phyloP scores from a whole-genome alignment of 1,284 basidiomycete genomes.

The Boletellus deceptivus region DNA sequence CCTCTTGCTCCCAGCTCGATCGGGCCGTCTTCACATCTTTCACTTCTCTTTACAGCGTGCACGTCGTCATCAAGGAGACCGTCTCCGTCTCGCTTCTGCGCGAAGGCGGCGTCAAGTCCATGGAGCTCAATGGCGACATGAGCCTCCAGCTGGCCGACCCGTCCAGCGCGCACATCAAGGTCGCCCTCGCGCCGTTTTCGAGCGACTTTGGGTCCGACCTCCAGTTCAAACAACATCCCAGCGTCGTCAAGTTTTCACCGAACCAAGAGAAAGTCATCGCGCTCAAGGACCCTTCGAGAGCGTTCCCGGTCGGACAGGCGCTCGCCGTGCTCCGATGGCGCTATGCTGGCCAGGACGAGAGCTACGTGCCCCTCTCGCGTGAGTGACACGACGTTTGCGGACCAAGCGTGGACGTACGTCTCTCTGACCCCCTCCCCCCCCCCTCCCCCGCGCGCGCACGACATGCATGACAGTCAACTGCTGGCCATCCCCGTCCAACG shows the following conservation, averaged over 20 bases:
- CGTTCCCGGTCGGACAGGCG: conserved; percentile 87
- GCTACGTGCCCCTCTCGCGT: conserved; percentile 68
- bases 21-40: background rate
- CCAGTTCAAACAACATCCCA: conserved; percentile 97
- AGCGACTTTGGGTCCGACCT: conserved; percentile 67
- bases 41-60: conserved; percentile 64
- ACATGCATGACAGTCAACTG: conserved; percentile 78
- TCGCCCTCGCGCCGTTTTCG: conserved; percentile 64
- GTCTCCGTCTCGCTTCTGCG: conserved; percentile 80
- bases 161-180: conserved; percentile 70
- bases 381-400: too few relatives aligned
- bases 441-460: too few relatives aligned
- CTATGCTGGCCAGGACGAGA: conserved; percentile 89
- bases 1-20: background rate
- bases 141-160: conserved; percentile 87
- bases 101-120: conserved; percentile 86
- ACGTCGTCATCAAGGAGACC: conserved; percentile 83
- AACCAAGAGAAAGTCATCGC: conserved; percentile 68
- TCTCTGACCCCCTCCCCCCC: too few relatives aligned
- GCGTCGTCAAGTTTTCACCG: conserved; percentile 85
- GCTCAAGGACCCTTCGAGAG: conserved; percentile 79
- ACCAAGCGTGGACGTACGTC: background rate
- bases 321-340: conserved; percentile 93
- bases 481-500: conserved; percentile 92
- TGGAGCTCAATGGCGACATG: conserved; percentile 94